Evolutionary conservation across 768 basidiomycete species (phyloP).

Genomic region (Rhodosporidiobolus odoratus): DNA sequence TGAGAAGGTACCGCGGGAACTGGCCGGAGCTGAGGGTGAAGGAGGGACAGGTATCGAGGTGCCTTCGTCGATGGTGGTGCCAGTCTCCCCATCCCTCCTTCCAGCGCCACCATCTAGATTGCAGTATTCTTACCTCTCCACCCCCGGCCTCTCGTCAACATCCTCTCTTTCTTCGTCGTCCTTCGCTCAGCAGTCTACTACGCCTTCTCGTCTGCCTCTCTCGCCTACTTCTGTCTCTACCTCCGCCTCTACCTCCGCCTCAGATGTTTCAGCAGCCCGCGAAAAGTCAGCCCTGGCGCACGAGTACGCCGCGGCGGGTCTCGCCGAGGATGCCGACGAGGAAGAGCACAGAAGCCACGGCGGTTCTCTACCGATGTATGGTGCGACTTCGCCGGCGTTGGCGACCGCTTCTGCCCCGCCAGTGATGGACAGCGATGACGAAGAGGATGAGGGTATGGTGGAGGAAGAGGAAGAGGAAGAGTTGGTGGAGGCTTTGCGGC

Average conservation of each 20-base stretch:
- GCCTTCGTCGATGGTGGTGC: not conserved
- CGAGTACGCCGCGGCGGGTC: constrained; percentile 10
- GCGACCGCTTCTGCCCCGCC: no score
- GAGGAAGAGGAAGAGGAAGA: no score
- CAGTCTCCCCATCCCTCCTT: not conserved
- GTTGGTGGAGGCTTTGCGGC: no score
- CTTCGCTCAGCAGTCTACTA: not conserved
- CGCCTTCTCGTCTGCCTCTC: not conserved
- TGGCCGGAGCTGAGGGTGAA: accelerated
- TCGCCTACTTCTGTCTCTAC: not conserved
- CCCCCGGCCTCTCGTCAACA: not conserved
- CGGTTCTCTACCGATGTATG: no score
- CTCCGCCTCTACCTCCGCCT: not conserved
- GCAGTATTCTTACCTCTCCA: not conserved
- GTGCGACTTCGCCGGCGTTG: no score
- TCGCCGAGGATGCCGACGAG: not conserved
- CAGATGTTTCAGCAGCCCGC: not conserved
- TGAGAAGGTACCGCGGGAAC: not conserved
- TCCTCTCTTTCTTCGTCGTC: not conserved
- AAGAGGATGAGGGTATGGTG: no score
- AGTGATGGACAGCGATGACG: no score
- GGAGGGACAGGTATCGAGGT: no score
- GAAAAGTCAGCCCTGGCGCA: constrained; percentile 12
- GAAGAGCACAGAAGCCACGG: no score
- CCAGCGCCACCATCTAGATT: not conserved